Base-by-base conservation (phyloP, 208 protist species). In the Crithidia acanthocephali region DNA sequence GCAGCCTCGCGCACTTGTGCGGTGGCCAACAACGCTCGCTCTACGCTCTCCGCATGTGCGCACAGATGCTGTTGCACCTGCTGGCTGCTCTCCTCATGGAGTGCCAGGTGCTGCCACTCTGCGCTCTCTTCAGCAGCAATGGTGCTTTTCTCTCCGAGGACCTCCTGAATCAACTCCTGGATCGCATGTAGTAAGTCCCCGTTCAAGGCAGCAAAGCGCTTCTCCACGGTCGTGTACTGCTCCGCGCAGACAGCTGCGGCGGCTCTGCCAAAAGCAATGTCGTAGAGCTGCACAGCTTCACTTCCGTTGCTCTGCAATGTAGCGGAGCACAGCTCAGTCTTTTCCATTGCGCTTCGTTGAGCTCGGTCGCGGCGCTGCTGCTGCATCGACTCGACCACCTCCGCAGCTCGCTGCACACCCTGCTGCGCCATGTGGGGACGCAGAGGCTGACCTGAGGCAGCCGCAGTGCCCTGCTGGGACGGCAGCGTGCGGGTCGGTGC, bases 151-250 rank as follows among this genome's bases (percentile, higher is more conserved):
- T 62, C 53, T n/a, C 45, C 40, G 20, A 72, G 48, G 18, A 35
- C 23, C 8, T 2, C 18, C 40, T 59, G 23, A 30, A 62, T 47
- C 13, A 53, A 15, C 18, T 28, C 35, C 2, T 59, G 63, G 23
- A 68, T 68, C 30, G 56, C 50, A 22, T 33, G 13, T 22, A 78
- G 42, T 11, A 51, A 30, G 6, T 18, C 20, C 18, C 37, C 72
- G 37, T 68, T 72, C 30, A 42, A 60, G 33, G 65, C 66, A 0
- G 67, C 22, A 22, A 74, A 74, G 23, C 76, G 76, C 55, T 66
- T 25, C 51, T 56, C 59, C 30, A 76, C 63, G n/a, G 42, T 25
- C 5, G 58, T 37, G 71, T 78, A 78, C 53, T 82, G 59, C 42
- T 74, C 61, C 5, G 61, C 22, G 32, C 51, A 68, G 23, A 72